Percentiles rank a stretch among this genome's conserved stretches.
These are phyloP conservation scores for apple (Malus domestica) DNA, from an alignment of 306 rosid genomes.

Conservation along the genomic window DNA sequence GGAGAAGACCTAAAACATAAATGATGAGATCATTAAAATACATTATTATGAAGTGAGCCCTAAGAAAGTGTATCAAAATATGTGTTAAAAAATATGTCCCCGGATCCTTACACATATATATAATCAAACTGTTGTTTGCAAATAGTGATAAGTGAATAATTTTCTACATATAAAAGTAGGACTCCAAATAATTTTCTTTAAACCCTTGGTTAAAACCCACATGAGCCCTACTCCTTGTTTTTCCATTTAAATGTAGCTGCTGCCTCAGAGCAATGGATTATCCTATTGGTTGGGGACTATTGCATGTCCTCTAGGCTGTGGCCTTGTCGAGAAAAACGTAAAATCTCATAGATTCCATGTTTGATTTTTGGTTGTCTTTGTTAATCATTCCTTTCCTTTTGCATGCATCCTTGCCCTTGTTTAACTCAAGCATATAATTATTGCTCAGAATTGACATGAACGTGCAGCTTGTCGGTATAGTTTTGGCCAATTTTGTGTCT, in stretches of 20 bases:
- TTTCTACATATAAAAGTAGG: too few relatives aligned
- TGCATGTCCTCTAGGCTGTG: not conserved
- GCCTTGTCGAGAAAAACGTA: constrained; percentile 12
- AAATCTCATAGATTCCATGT: constrained; percentile 6
- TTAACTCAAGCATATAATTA: constrained; percentile 22
- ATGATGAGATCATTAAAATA: too few relatives aligned
- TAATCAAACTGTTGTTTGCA: too few relatives aligned
- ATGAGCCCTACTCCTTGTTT: not conserved
- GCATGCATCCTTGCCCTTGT: constrained; percentile 25
- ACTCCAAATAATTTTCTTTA: too few relatives aligned
- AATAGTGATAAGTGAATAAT: too few relatives aligned
- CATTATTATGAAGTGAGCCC: too few relatives aligned
- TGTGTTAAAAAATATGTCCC: too few relatives aligned
- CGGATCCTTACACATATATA: too few relatives aligned
- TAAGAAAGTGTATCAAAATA: too few relatives aligned
- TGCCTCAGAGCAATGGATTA: not conserved
- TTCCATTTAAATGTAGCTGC: too few relatives aligned
- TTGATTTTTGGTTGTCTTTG: not conserved
- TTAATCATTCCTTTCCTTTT: constrained; percentile 24
- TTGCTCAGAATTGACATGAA: constrained; percentile 24
- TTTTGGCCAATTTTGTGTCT: constrained; percentile 19
- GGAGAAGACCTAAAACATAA: too few relatives aligned
- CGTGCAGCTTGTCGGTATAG: constrained; percentile 39
- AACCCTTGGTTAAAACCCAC: too few relatives aligned
- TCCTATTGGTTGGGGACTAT: not conserved